Percentiles rank a stretch among this genome's conserved stretches.
Evolutionary conservation across 2,329 filamentous ascomycete genomes (phyloP).

Genomic region (Madurella fahalii): DNA sequence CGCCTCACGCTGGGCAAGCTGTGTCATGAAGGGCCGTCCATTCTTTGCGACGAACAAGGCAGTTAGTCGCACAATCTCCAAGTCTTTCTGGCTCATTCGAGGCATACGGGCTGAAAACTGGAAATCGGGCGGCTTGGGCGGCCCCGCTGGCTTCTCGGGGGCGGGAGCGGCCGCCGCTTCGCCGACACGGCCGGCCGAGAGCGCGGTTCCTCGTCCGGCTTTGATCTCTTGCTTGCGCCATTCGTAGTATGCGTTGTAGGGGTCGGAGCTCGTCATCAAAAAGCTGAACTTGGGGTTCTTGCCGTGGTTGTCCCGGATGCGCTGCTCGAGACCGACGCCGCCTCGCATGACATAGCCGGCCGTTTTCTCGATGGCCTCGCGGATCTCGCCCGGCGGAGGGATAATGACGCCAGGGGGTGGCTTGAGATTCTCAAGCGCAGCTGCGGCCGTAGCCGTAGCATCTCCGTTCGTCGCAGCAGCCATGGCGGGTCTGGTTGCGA

Average conservation of each 20-base stretch:
- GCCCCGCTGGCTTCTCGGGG: conserved; percentile 70
- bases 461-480: conserved; percentile 47
- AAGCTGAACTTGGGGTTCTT: conserved; percentile 91
- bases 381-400: conserved; percentile 79
- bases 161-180: conserved; percentile 52
- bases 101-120: conserved; percentile 96
- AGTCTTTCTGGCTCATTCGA: conserved; percentile 90
- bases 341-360: conserved; percentile 81
- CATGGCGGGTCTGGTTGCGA: conserved; percentile 18
- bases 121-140: conserved; percentile 80
- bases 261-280: conserved; percentile 71
- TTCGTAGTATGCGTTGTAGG: conserved; percentile 83
- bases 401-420: conserved; percentile 80
- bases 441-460: conserved; percentile 41
- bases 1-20: conserved; percentile 80
- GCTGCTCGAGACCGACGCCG: conserved; percentile 69
- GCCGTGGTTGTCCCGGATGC: conserved; percentile 79
- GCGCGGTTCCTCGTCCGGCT: conserved; percentile 73
- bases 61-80: conserved; percentile 70
- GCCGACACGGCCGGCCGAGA: conserved; percentile 69
- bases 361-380: conserved; percentile 84
- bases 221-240: conserved; percentile 88
- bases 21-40: conserved; percentile 86
- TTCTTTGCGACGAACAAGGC: conserved; percentile 92
- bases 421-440: conserved; percentile 63